A percentile compares a stretch with the other conserved stretches of the same genome.
Conservation (phyloP, 2,329 filamentous ascomycete genomes). For the Ascocoryne sarcoides region DNA sequence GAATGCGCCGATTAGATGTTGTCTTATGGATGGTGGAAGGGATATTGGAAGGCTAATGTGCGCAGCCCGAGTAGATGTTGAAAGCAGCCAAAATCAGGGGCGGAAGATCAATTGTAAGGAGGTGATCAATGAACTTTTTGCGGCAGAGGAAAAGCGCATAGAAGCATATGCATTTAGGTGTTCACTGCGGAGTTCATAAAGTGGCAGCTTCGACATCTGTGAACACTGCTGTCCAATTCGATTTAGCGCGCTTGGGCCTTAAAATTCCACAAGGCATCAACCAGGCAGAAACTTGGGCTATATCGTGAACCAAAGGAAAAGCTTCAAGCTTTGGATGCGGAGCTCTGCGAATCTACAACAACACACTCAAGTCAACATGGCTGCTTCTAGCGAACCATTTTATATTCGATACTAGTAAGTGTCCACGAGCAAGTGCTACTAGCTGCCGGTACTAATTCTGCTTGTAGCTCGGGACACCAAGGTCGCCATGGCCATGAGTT, state of each 20-base stretch:
- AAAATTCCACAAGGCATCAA: conserved; percentile 6
- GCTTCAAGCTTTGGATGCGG: not conserved
- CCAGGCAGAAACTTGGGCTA: too few relatives aligned
- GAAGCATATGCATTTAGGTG: conserved; percentile 22
- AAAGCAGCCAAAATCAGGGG: conserved; percentile 10
- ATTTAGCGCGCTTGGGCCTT: conserved; percentile 10
- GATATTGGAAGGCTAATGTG: conserved; percentile 12
- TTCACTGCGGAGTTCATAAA: conserved; percentile 12
- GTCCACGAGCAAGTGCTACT: too few relatives aligned
- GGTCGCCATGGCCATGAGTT: conserved; percentile 98
- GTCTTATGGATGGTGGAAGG: conserved; percentile 10
- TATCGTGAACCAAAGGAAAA: too few relatives aligned
- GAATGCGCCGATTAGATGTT: conserved; percentile 16
- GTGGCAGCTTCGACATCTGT: conserved; percentile 11
- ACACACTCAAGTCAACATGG: conserved; percentile 18
- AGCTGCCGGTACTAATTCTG: too few relatives aligned
- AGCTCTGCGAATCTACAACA: conserved; percentile 18
- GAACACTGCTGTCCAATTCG: conserved; percentile 16
- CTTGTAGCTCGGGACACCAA: conserved; percentile 81
- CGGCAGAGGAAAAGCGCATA: conserved; percentile 11
- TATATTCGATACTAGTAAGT: conserved; percentile 96
- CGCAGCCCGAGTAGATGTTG: conserved; percentile 3
- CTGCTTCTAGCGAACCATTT: conserved; percentile 60
- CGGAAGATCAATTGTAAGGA: conserved; percentile 4
- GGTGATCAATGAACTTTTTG: conserved; percentile 13